Percentiles rank a stretch among this genome's conserved stretches.
Evolutionary conservation across 1,284 basidiomycete species (phyloP).

Genomic region (Pseudozyma sp.): DNA sequence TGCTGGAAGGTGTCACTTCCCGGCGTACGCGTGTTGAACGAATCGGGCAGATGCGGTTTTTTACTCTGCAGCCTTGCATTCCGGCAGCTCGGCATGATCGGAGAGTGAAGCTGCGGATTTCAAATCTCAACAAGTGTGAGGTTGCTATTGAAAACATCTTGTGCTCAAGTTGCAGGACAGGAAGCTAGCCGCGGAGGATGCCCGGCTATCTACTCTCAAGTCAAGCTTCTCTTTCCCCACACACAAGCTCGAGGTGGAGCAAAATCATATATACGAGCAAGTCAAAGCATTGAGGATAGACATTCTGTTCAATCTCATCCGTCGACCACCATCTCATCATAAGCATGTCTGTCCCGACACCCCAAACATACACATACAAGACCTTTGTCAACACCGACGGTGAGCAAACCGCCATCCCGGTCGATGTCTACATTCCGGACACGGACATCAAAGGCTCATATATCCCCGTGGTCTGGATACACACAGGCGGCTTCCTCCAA

Average conservation of each 20-base stretch:
- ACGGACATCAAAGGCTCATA: constrained; percentile 16
- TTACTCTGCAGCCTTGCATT: neutral
- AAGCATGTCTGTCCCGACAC: constrained; percentile 22
- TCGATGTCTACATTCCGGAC: constrained; percentile 54
- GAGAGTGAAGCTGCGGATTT: neutral
- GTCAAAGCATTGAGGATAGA: too few species aligned
- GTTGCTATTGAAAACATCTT: neutral
- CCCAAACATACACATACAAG: constrained; percentile 54
- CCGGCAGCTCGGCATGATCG: constrained; percentile 28
- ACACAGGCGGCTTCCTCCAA: constrained; percentile 55
- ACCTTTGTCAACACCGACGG: constrained; percentile 46
- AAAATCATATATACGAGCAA: neutral
- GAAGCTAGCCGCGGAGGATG: constrained; percentile 19
- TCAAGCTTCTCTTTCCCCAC: neutral
- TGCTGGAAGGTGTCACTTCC: constrained; percentile 2
- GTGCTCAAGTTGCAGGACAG: neutral
- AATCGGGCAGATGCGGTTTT: constrained; percentile 21
- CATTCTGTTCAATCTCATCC: neutral
- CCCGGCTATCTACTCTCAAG: constrained; percentile 20
- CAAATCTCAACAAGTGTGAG: neutral
- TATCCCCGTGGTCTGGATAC: constrained; percentile 52
- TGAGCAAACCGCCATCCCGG: constrained; percentile 35
- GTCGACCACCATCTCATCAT: neutral
- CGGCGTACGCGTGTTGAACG: neutral
- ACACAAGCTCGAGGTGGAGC: neutral